Percentiles rank a stretch among this genome's conserved stretches.
phyloP scores from a whole-genome alignment of 2,329 filamentous ascomycete genomes.

The Aspergillus novoparasiticus region DNA sequence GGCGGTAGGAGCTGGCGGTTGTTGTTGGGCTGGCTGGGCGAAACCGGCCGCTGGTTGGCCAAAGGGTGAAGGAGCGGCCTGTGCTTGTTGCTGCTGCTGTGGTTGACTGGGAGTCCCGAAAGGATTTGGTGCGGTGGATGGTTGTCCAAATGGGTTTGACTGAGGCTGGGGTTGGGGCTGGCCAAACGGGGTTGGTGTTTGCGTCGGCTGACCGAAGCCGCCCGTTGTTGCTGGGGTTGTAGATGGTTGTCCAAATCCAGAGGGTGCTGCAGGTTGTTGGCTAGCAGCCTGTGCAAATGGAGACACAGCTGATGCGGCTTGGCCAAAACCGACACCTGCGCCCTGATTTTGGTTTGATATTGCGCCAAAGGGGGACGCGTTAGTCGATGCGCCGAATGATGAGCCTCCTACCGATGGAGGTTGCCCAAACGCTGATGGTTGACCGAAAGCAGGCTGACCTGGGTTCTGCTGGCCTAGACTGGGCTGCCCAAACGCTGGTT shows the following conservation, averaged over 20 bases:
- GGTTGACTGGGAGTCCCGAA: constrained; percentile 40
- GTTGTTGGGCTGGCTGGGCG: constrained; percentile 20
- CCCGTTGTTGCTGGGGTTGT: constrained; percentile 18
- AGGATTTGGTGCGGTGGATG: constrained; percentile 25
- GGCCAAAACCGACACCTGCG: constrained; percentile 30
- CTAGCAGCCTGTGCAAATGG: constrained; percentile 38
- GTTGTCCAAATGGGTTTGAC: constrained; percentile 36
- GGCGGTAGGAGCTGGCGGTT: constrained; percentile 7
- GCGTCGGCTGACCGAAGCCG: constrained; percentile 39
- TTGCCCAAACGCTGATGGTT: constrained; percentile 30
- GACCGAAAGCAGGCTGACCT: constrained; percentile 38
- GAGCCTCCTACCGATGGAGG: constrained; percentile 25
- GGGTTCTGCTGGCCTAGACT: constrained; percentile 32
- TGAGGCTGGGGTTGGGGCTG: constrained; percentile 25
- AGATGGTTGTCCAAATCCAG: constrained; percentile 32
- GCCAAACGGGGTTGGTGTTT: constrained; percentile 32
- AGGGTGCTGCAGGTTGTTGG: constrained; percentile 35
- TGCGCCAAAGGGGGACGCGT: constrained; percentile 49
- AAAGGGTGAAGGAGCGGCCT: constrained; percentile 31
- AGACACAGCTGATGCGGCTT: constrained; percentile 14
- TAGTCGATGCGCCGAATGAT: constrained; percentile 41
- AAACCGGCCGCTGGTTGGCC: constrained; percentile 37
- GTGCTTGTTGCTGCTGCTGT: constrained; percentile 38
- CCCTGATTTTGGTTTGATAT: constrained; percentile 31
- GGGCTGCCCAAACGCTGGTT: constrained; percentile 49